Percentiles rank a stretch among this genome's conserved stretches.
Evolutionary conservation across 1,284 basidiomycete species (phyloP).

Genomic region (Tausonia pullulans): DNA sequence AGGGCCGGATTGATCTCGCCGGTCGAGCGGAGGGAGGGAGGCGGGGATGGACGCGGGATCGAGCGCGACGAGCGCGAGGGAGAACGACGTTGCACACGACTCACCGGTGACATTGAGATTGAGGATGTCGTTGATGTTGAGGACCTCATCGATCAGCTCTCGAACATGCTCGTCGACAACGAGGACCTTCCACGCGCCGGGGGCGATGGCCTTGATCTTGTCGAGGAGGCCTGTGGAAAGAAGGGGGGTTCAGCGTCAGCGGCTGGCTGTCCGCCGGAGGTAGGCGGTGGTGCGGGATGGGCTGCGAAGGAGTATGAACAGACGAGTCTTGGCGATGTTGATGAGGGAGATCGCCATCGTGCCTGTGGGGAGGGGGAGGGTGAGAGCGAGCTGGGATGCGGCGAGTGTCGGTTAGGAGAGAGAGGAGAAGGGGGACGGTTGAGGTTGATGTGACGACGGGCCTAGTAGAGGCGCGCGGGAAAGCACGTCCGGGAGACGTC

Average conservation of each 20-base stretch:
- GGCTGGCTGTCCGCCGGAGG: no score
- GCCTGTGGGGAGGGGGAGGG: neutral
- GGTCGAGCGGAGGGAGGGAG: neutral
- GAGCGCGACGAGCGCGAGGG: neutral
- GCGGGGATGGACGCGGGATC: no score
- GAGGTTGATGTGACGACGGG: no score
- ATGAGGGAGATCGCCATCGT: neutral
- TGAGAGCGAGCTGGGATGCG: neutral
- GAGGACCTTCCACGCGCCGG: conserved; percentile 86
- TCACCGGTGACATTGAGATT: conserved; percentile 87
- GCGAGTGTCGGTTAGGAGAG: neutral
- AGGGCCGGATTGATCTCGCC: neutral
- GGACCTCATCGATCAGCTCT: conserved; percentile 67
- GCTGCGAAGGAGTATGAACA: neutral
- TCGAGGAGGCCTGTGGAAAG: conserved; percentile 29
- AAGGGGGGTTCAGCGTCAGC: no score
- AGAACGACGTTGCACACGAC: conserved; percentile 29
- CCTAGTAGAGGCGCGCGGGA: no score
- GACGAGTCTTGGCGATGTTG: neutral
- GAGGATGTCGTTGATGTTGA: conserved; percentile 86
- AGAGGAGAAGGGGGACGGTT: no score
- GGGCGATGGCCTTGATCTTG: conserved; percentile 51
- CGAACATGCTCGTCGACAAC: conserved; percentile 90
- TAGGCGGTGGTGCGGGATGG: no score
- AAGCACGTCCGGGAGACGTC: neutral